Percentiles rank a stretch among this genome's conserved stretches.
Conservation (phyloP, 495 filamentous ascomycete species). For the Choiromyces venosus region DNA sequence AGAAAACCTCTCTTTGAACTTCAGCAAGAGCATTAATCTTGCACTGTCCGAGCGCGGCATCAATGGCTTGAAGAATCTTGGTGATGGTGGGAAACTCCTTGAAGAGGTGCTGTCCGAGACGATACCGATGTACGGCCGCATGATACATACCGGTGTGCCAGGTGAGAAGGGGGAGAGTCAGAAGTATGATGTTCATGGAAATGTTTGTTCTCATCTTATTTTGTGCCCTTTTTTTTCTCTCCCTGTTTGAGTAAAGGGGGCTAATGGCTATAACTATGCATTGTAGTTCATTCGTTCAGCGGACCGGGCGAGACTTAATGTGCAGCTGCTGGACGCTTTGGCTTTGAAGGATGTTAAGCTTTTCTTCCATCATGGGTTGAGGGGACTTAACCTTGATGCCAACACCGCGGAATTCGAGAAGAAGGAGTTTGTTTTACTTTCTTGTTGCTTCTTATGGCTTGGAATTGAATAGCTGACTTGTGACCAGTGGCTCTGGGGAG, state of each 20-base stretch:
- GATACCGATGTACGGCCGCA: slow-evolving; percentile 92
- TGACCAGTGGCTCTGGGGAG: slow-evolving; percentile 30
- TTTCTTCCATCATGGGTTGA: slow-evolving; percentile 87
- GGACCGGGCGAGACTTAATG: slow-evolving; percentile 80
- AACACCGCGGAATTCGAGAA: slow-evolving; percentile 84
- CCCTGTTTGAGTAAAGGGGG: no score
- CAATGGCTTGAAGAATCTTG: slow-evolving; percentile 67
- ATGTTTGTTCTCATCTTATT: no score
- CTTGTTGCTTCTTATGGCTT: neutral
- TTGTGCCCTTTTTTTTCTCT: neutral
- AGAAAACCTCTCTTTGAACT: slow-evolving; percentile 80
- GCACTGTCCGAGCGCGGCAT: slow-evolving; percentile 93
- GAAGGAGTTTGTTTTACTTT: slow-evolving; percentile 36
- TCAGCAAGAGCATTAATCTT: slow-evolving; percentile 96
- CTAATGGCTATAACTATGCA: slow-evolving; percentile 2
- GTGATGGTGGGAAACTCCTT: slow-evolving; percentile 52
- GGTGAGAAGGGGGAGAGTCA: slow-evolving; percentile 71
- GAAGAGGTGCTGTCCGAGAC: slow-evolving; percentile 67
- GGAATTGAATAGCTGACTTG: neutral
- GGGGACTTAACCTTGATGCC: slow-evolving; percentile 71
- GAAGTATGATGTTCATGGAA: slow-evolving; percentile 82
- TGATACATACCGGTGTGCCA: slow-evolving; percentile 79
- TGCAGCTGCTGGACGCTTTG: slow-evolving; percentile 75
- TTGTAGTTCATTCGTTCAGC: slow-evolving; percentile 55
- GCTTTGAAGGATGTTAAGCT: slow-evolving; percentile 80